Base-by-base conservation (phyloP, 1,284 basidiomycete genomes). In the Lignosus rhinocerotis region DNA sequence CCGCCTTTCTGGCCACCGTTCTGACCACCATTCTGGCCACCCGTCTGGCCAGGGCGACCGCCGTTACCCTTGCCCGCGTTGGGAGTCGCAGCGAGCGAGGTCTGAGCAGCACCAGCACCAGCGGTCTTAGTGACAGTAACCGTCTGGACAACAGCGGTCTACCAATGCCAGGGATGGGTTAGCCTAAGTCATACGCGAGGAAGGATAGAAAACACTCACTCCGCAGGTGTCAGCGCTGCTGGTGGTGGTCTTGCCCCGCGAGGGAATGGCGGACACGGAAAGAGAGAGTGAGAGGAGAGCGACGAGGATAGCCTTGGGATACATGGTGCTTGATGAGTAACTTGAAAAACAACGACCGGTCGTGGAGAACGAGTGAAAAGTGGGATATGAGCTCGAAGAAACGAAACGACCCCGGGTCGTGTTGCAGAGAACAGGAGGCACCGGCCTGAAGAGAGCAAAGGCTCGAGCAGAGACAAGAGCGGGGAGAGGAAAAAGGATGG, bases 341-440 rank as follows among this genome's bases (percentile, higher is more conserved):
- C 58, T 42, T 61, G 59, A 54, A 59, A 64, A 56, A 59, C 63
- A 55, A 53, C 55, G 64, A 61, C 64, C 59, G 66, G 64, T 56
- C 43, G 51, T 51, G 53, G 31, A 33, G 55, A 64, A 64, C 42
- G 61, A 69, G 66, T 56, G 66, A 70, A 69, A 59, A 65, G 57
- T 63, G 68, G 66, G 61, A 60, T 65, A 63, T 59, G 63, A 66
- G 68, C 67, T 66, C 61, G 56, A 64, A 64, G 59, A 61, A 65
- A 69, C 48, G 54, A 67, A 69, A 69, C 70, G 72, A 74, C 72
- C 68, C 72, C 72, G 69, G 74, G 69, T 72, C 72, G 66, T 66
- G 67, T 66, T 56, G 65, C 62, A 67, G 52, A 60, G 62, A 66
- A 69, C 69, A 67, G 68, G 67, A 67, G 68, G 67, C 69, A 66